Base-by-base conservation (phyloP, 169 alveolate genomes). In the Babesia ovis region DNA sequence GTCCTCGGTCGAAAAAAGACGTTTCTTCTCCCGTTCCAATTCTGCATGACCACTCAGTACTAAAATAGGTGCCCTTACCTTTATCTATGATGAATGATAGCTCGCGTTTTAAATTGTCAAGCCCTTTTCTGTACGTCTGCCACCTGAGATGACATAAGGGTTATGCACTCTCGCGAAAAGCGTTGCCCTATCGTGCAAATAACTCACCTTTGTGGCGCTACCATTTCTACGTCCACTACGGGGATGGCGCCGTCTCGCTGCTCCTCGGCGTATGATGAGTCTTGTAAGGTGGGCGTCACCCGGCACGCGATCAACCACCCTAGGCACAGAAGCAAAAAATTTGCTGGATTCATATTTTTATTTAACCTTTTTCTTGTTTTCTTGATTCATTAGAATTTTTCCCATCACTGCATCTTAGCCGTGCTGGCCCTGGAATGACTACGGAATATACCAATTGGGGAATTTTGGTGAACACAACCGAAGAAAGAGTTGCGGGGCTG, bases 241-340 rank as follows among this genome's bases (percentile, higher is more conserved):
- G 86, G 86, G 67, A 79, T 57, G 69, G 42, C 51, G 58, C 82
- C 86, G 73, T 79, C 86, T 23, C 61, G 74, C 64, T 64, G 22
- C 51, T n/a, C 54, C 61, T 64, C 74, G 51, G 60, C 50, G 62
- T 64, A 64, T 22, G 74, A 12, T 31, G 59, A 31, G 64, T 32
- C 74, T 50, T 64, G 74, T 50, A 37, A 48, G 74, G 74, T 50
- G 54, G 74, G 64, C 62, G 74, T 29, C 27, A 23, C 53, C 48
- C 61, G 74, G 70, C 70, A 41, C 70, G 56, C 54, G 46, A 29
- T 22, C 42, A 29, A 31, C 70, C 70, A 60, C 57, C 54, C 32
- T 4, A 60, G 54, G 55, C 6, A 43, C 70, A 60, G 54, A 60
- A n/a, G 27, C 29, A 60, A 60, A 57, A 57, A 32, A 32, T 23